Evolutionary conservation across 208 protist species (phyloP).

Genomic region (Porcisia hertigi): DNA sequence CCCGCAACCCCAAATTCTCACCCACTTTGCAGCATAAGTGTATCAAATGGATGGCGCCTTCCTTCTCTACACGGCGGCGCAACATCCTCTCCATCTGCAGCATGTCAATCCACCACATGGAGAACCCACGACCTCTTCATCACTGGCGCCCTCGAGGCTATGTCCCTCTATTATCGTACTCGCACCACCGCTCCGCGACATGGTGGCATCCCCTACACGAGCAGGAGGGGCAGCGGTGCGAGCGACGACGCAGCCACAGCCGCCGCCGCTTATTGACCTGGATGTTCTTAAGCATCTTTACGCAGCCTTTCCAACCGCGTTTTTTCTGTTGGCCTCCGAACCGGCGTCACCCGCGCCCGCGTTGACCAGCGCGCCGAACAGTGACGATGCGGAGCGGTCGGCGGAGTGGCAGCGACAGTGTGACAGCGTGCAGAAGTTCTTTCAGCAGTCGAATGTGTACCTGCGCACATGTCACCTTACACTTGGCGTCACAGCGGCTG

Average conservation of each 20-base stretch:
- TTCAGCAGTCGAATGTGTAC: not conserved
- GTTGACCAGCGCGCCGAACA: too few relatives aligned
- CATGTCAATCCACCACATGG: not conserved
- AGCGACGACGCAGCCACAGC: not conserved
- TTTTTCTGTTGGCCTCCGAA: too few relatives aligned
- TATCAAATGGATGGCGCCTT: conserved; percentile 14
- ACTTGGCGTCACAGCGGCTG: not conserved
- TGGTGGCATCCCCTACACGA: not conserved
- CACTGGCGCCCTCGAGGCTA: not conserved
- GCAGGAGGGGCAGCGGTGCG: not conserved
- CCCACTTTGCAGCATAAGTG: too few relatives aligned
- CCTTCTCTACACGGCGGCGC: conserved; percentile 7
- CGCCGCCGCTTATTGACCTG: too few relatives aligned
- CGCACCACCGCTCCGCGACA: conserved; percentile 5
- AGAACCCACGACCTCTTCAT: not conserved
- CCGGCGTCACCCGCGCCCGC: too few relatives aligned
- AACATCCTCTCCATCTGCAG: not conserved
- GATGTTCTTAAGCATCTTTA: too few relatives aligned
- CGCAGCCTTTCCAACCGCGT: too few relatives aligned
- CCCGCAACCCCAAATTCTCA: too few relatives aligned
- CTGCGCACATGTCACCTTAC: conserved; percentile 24
- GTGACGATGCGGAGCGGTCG: too few relatives aligned
- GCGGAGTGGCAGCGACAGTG: too few relatives aligned
- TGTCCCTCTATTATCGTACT: conserved; percentile 16
- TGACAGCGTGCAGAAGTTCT: too few relatives aligned